These are phyloP conservation scores for Rhodotorula sp. DNA, from an alignment of 1,284 basidiomycete genomes.

Conservation along the genomic window DNA sequence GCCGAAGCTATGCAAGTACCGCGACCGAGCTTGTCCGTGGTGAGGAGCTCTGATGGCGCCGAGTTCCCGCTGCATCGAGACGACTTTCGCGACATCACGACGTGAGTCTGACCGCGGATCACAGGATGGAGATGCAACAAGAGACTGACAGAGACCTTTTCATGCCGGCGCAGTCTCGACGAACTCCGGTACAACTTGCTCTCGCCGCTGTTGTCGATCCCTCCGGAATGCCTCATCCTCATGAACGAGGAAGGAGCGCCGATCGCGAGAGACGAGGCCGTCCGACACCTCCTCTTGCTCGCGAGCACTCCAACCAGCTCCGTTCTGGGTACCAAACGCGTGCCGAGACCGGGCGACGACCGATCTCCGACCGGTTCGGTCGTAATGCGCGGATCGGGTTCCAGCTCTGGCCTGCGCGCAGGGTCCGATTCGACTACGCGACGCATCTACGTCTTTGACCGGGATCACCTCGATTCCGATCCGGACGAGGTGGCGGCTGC, in stretches of 20 bases:
- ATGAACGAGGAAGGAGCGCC: constrained; percentile 40
- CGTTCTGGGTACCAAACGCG: not conserved
- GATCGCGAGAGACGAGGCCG: constrained; percentile 24
- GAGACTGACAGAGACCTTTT: no score
- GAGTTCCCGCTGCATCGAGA: constrained; percentile 23
- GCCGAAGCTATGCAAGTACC: not conserved
- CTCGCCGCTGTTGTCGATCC: constrained; percentile 31
- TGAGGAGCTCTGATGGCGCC: constrained; percentile 35
- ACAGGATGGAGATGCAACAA: no score
- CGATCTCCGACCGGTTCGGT: not conserved
- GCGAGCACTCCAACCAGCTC: constrained; percentile 1
- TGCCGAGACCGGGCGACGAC: no score
- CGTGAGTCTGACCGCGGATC: constrained; percentile 15
- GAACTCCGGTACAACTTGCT: constrained; percentile 31
- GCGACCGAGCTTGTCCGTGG: constrained; percentile 21
- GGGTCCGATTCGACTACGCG: not conserved
- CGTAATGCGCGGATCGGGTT: not conserved
- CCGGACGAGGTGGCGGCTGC: constrained; percentile 28
- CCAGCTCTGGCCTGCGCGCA: not conserved
- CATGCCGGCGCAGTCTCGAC: constrained; percentile 17
- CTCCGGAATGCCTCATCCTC: constrained; percentile 36
- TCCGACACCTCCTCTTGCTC: constrained; percentile 24
- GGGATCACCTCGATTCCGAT: constrained; percentile 40
- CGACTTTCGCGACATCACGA: constrained; percentile 32
- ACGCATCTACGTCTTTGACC: constrained; percentile 37